Percentiles rank a stretch among this genome's conserved stretches.
Conservation (phyloP, 2,329 filamentous ascomycete species). For the Curvularia eragrostidis region DNA sequence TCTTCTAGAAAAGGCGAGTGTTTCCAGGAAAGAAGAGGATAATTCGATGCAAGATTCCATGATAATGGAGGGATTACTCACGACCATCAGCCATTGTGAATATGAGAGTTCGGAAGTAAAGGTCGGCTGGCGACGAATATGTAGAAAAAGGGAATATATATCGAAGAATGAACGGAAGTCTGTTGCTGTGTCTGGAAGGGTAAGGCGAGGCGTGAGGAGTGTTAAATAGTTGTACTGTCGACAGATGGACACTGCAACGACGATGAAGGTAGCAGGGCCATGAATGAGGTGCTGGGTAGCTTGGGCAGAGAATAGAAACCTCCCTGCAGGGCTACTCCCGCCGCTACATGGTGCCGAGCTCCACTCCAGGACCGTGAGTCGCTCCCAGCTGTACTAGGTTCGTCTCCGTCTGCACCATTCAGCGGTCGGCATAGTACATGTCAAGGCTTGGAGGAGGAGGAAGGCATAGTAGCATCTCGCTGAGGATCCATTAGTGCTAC, state of each 20-base stretch:
- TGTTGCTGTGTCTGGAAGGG: slow-evolving; percentile 28
- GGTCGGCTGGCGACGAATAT: slow-evolving; percentile 25
- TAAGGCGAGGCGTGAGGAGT: slow-evolving; percentile 40
- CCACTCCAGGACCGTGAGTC: slow-evolving; percentile 46
- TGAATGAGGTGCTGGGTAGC: slow-evolving; percentile 36
- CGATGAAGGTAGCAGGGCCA: slow-evolving; percentile 22
- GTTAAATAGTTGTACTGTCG: slow-evolving; percentile 44
- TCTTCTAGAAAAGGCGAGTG: neutral
- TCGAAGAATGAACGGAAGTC: slow-evolving; percentile 25
- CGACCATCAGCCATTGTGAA: slow-evolving; percentile 63
- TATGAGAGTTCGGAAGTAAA: slow-evolving; percentile 9
- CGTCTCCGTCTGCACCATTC: slow-evolving; percentile 36
- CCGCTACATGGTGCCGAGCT: slow-evolving; percentile 47
- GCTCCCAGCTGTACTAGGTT: slow-evolving; percentile 46
- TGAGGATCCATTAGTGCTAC: slow-evolving; percentile 24
- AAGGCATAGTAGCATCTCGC: slow-evolving; percentile 33
- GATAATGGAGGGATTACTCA: slow-evolving; percentile 48
- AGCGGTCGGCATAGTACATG: slow-evolving; percentile 40
- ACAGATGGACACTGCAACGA: slow-evolving; percentile 36
- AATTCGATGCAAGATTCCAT: neutral
- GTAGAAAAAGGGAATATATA: slow-evolving; percentile 10
- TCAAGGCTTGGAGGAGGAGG: slow-evolving; percentile 38
- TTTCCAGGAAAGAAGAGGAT: neutral
- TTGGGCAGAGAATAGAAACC: slow-evolving; percentile 22
- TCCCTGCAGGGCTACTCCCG: slow-evolving; percentile 47